Conservation (phyloP, 768 basidiomycete genomes). For the Pholiota conissans region DNA sequence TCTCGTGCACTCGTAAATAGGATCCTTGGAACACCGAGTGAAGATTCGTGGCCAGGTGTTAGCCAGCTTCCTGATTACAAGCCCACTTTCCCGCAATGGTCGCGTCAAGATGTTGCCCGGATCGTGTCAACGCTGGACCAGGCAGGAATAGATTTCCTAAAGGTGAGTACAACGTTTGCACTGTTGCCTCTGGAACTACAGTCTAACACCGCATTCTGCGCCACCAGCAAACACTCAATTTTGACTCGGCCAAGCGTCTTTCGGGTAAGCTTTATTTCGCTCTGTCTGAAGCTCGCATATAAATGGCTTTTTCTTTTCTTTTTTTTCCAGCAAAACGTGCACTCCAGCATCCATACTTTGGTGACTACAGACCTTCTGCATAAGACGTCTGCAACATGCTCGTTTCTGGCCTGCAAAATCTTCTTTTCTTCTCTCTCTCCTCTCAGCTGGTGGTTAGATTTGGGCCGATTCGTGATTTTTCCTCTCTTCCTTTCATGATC, state of each 20-base stretch:
- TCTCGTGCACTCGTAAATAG: slow-evolving; percentile 37
- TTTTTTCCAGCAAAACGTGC: slow-evolving; percentile 54
- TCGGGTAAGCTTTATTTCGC: slow-evolving; percentile 62
- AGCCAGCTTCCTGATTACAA: slow-evolving; percentile 92
- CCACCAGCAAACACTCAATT: slow-evolving; percentile 67
- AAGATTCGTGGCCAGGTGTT: slow-evolving; percentile 91
- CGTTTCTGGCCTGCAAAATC: background rate
- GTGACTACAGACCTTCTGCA: slow-evolving; percentile 31
- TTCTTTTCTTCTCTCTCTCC: background rate
- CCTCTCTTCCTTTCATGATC: background rate
- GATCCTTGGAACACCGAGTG: slow-evolving; percentile 91
- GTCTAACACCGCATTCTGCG: background rate
- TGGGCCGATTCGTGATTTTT: background rate
- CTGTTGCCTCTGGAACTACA: background rate
- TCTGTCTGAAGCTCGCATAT: background rate
- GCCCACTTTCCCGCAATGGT: slow-evolving; percentile 95
- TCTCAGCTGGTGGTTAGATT: background rate
- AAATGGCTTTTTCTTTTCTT: slow-evolving; percentile 45
- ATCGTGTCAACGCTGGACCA: slow-evolving; percentile 74
- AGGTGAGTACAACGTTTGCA: slow-evolving; percentile 40
- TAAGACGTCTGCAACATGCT: background rate
- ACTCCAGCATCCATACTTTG: slow-evolving; percentile 50
- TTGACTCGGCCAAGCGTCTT: slow-evolving; percentile 90
- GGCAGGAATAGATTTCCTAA: slow-evolving; percentile 77
- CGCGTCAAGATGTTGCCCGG: slow-evolving; percentile 64